Base-by-base conservation (phyloP, 129 eudicot genomes). In the Pittosporum tobira region DNA sequence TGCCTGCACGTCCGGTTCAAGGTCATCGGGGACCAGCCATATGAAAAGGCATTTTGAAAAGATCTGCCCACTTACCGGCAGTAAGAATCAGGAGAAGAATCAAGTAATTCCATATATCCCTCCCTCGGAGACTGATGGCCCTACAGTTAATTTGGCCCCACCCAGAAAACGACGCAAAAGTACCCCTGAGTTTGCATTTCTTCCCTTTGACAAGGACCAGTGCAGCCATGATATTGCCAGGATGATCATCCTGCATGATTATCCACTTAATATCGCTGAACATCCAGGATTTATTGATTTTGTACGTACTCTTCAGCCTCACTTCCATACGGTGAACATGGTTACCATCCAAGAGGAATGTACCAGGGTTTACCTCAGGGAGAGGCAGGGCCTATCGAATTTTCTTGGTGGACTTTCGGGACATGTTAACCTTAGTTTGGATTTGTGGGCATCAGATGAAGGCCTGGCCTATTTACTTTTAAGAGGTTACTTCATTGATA, bases 21-120 rank as follows among this genome's bases (percentile, higher is more conserved):
- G 84, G 28, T 21, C 76, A 56, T 68, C 88, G 4, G 99, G 99
- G 20, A 91, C 96, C 28, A 91, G 99, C 62, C 99, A 91, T 80
- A 81, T 91, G 20, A 91, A 74, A 63, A 80, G 96, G 29, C 99
- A 91, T 60, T 80, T 87, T 49, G 42, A 71, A 14, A 40, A 90
- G 10, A 81, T 77, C 53, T 91, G 99, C 73, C 87, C 94, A 11
- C 78, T 69, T 5, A 68, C 42, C 48, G 79, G 79, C 20, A 46
- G 16, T 36, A 54, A 54, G 28, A 54, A 54, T 28, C 23, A 54
- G 59, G 15, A 73, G 31, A 67, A 48, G 5, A 73, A 73, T 50
- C 77, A 64, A 34, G 4, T 50, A n/a, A 30, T 42, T 8, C 72
- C 75, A 6, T 46, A 9, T 27, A 57, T 49, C 24, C 77, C 80